Evolutionary conservation across 768 basidiomycete genomes (phyloP).

Genomic region (Dictyophora rubrovolvata): DNA sequence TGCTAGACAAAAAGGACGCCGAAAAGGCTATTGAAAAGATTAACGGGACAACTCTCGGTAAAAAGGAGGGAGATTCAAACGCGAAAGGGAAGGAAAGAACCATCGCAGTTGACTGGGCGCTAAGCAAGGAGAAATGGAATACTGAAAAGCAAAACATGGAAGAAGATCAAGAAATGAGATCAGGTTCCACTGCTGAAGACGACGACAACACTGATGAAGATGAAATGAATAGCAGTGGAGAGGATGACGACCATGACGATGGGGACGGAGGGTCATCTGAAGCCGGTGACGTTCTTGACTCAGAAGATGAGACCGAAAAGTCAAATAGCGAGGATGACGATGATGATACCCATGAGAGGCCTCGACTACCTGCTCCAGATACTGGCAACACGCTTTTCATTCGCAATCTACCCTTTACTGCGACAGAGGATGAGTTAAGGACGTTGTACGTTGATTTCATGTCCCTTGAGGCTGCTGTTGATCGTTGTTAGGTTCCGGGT

Average conservation of each 20-base stretch:
- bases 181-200: slow-evolving; percentile 12
- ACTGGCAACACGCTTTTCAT: slow-evolving; percentile 89
- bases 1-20: slow-evolving; percentile 76
- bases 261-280: slow-evolving; percentile 25
- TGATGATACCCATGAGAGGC: slow-evolving; percentile 37
- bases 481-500: slow-evolving; percentile 61
- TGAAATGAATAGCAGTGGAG: slow-evolving; percentile 24
- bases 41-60: slow-evolving; percentile 62
- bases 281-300: slow-evolving; percentile 28
- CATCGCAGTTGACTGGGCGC: slow-evolving; percentile 93
- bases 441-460: slow-evolving; percentile 47
- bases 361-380: slow-evolving; percentile 72
- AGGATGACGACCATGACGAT: slow-evolving; percentile 34
- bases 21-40: slow-evolving; percentile 70
- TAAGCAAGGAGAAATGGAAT: slow-evolving; percentile 90
- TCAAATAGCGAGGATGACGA: slow-evolving; percentile 18
- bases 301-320: slow-evolving; percentile 19
- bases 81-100: slow-evolving; percentile 39
- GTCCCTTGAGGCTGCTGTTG: background rate
- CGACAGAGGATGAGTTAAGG: slow-evolving; percentile 87
- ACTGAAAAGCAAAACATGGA: slow-evolving; percentile 56
- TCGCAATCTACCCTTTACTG: slow-evolving; percentile 85
- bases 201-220: slow-evolving; percentile 18
- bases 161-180: slow-evolving; percentile 18
- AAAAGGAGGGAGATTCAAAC: slow-evolving; percentile 26